Percentiles rank a stretch among this genome's conserved stretches.
These are phyloP conservation scores for Pythium rishiriense DNA, from an alignment of 352 stramenopile species.

Conservation along the genomic window DNA sequence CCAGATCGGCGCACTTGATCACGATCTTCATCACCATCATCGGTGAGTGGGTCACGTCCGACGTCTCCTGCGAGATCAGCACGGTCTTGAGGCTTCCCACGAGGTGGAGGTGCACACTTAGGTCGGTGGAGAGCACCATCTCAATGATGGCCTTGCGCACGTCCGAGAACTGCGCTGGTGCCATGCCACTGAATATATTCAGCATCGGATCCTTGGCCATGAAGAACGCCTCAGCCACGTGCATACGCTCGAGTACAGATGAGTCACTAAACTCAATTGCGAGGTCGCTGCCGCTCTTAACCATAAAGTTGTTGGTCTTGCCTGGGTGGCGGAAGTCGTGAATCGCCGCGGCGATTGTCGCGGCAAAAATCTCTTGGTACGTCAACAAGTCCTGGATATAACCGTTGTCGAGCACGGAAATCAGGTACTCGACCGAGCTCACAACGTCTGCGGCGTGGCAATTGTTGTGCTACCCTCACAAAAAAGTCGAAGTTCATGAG, in stretches of 20 bases:
- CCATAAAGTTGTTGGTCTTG: constrained; percentile 88
- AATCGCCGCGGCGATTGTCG: constrained; percentile 77
- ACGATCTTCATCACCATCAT: constrained; percentile 88
- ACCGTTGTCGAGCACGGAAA: constrained; percentile 76
- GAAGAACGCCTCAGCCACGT: constrained; percentile 83
- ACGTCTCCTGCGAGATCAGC: constrained; percentile 76
- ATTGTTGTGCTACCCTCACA: constrained; percentile 66
- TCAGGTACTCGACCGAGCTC: constrained; percentile 80
- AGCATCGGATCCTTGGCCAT: constrained; percentile 61
- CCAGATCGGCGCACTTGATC: constrained; percentile 92
- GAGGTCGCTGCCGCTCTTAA: constrained; percentile 73
- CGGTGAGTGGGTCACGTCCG: constrained; percentile 69
- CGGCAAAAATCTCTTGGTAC: constrained; percentile 79
- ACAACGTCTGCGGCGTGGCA: constrained; percentile 80
- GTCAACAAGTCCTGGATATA: constrained; percentile 82
- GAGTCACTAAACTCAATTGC: constrained; percentile 83
- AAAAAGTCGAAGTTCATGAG: constrained; percentile 1
- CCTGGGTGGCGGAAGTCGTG: constrained; percentile 84
- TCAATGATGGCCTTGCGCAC: constrained; percentile 84
- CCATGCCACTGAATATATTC: constrained; percentile 78
- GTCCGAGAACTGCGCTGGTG: constrained; percentile 51
- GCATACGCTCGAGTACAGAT: constrained; percentile 84
- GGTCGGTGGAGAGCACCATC: constrained; percentile 85
- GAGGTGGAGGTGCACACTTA: constrained; percentile 80
- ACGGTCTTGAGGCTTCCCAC: constrained; percentile 78